A percentile compares a stretch with the other conserved stretches of the same genome.
phyloP scores from a whole-genome alignment of 768 basidiomycete genomes.

The Chiua virens region DNA sequence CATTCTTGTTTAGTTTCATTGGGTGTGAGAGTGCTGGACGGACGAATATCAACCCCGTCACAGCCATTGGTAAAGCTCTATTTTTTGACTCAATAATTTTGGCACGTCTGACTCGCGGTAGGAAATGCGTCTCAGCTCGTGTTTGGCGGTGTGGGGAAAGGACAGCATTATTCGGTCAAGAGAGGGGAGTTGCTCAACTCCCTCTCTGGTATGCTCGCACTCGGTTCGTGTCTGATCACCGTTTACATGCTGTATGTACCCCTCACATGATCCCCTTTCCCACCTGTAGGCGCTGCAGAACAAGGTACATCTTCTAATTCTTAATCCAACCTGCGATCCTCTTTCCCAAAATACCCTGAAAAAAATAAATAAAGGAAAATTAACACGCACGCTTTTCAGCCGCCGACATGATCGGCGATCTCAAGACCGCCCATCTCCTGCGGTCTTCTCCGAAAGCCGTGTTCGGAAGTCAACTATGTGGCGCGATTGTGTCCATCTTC shows the following conservation, averaged over 20 bases:
- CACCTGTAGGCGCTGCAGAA: conserved; percentile 18
- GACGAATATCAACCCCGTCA: conserved; percentile 63
- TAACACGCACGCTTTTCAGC: conserved; percentile 23
- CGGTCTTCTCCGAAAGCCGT: conserved; percentile 63
- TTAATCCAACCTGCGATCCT: not conserved
- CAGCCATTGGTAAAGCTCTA: conserved; percentile 42
- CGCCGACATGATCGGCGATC: conserved; percentile 64
- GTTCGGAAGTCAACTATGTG: conserved; percentile 59
- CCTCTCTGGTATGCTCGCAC: conserved; percentile 29
- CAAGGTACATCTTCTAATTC: conserved; percentile 14
- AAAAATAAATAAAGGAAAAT: no score
- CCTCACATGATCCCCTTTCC: not conserved
- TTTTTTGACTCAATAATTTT: not conserved
- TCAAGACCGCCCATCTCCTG: conserved; percentile 70
- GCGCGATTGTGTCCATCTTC: conserved; percentile 61
- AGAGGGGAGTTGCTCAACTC: conserved; percentile 18
- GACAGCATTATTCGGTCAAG: conserved; percentile 27
- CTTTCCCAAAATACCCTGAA: not conserved
- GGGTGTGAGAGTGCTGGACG: conserved; percentile 59
- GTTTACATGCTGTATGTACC: not conserved
- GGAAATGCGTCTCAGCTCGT: conserved; percentile 57
- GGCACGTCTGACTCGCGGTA: conserved; percentile 9
- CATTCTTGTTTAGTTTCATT: conserved; percentile 68
- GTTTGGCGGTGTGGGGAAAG: conserved; percentile 61
- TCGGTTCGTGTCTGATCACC: conserved; percentile 7